Conservation (phyloP, 371 early-diverging fungal species). For the Basidiobolus meristosporus region DNA sequence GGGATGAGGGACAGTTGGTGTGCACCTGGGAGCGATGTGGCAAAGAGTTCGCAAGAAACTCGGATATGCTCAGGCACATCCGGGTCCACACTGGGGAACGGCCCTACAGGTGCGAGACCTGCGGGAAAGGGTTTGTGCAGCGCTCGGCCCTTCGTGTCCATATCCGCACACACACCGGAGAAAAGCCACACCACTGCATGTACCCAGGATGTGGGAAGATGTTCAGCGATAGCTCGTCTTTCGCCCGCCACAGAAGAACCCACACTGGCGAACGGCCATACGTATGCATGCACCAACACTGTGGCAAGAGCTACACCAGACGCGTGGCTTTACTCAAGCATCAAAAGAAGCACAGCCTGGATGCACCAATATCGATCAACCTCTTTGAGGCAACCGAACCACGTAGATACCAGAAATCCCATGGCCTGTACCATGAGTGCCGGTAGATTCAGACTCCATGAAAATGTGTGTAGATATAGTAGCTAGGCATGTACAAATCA, state of each 20-base stretch:
- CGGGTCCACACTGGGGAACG: slow-evolving; percentile 58
- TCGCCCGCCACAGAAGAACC: slow-evolving; percentile 24
- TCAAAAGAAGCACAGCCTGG: too few relatives aligned
- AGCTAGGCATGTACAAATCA: too few relatives aligned
- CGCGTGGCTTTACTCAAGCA: slow-evolving; percentile 79
- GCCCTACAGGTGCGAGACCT: slow-evolving; percentile 36
- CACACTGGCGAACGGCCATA: too few relatives aligned
- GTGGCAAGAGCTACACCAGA: slow-evolving; percentile 70
- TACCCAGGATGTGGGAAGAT: slow-evolving; percentile 24
- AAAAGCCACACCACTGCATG: slow-evolving; percentile 52
- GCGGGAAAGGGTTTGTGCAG: slow-evolving; percentile 57
- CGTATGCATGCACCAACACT: slow-evolving; percentile 38
- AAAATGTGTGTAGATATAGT: too few relatives aligned
- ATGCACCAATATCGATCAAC: too few relatives aligned
- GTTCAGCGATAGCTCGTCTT: slow-evolving; percentile 33
- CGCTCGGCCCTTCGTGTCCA: slow-evolving; percentile 63
- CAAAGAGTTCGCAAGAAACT: slow-evolving; percentile 51
- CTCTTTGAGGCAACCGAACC: too few relatives aligned
- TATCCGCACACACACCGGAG: slow-evolving; percentile 60
- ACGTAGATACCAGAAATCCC: too few relatives aligned
- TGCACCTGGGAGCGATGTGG: slow-evolving; percentile 40
- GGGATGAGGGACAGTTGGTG: too few relatives aligned
- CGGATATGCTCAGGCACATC: slow-evolving; percentile 49
- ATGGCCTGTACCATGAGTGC: too few relatives aligned
- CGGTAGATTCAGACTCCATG: too few relatives aligned